Conservation (phyloP, 176 grass and related monocot species). For the Carex pumila region DNA sequence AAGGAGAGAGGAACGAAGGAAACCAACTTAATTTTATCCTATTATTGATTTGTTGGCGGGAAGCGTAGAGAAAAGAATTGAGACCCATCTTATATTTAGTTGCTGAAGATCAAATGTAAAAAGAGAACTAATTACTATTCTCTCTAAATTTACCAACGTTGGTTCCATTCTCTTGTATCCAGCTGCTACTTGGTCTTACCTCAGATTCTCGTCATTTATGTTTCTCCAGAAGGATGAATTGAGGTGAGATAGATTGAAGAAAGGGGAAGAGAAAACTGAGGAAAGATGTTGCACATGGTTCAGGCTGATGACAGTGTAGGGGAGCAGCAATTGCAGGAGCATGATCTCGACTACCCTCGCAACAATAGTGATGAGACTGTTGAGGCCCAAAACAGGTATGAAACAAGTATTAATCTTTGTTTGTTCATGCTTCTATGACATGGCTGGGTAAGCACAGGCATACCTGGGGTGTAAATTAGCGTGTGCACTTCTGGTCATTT, state of each 20-base stretch:
- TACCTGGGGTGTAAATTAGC: background rate
- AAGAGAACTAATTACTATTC: too few species aligned
- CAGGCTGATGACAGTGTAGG: constrained; percentile 21
- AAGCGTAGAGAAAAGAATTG: background rate
- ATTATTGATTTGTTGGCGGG: background rate
- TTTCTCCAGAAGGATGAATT: constrained; percentile 7
- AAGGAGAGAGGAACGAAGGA: background rate
- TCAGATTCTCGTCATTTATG: background rate
- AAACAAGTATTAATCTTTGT: background rate
- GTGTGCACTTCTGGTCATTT: background rate
- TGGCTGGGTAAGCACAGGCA: background rate
- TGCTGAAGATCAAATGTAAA: background rate
- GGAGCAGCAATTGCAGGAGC: constrained; percentile 21
- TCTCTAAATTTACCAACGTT: background rate
- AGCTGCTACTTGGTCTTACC: background rate
- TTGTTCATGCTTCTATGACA: background rate
- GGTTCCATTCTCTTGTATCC: background rate
- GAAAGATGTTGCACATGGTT: constrained; percentile 20
- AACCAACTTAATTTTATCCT: background rate
- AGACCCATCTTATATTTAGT: background rate
- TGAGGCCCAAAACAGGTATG: constrained; percentile 24
- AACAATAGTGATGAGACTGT: background rate
- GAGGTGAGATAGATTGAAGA: background rate
- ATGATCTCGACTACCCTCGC: constrained; percentile 20
- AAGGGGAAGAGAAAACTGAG: background rate